These are phyloP conservation scores for Talaromyces sp. DNA, from an alignment of 2,329 filamentous ascomycete genomes.

Conservation along the genomic window DNA sequence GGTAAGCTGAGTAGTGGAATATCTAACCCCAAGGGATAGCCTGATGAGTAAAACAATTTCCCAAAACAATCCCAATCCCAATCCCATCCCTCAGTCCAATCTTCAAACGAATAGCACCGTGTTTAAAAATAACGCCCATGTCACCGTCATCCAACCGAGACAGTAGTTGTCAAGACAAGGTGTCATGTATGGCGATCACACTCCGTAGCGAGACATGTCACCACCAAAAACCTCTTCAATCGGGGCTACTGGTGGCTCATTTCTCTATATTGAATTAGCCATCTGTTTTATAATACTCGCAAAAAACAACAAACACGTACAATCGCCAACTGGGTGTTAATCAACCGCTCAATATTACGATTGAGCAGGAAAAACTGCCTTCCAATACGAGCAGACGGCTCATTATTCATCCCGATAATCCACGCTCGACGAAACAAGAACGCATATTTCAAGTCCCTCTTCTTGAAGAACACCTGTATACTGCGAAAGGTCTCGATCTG, in stretches of 20 bases:
- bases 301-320: background rate
- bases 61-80: background rate
- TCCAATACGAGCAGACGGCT: background rate
- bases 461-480: background rate
- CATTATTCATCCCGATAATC: background rate
- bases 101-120: background rate
- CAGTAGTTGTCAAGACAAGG: background rate
- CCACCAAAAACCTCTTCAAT: constrained; percentile 1
- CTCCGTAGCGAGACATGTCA: background rate
- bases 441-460: background rate
- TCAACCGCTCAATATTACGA: constrained; percentile 5
- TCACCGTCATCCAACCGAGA: background rate
- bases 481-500: background rate
- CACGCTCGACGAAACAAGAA: background rate
- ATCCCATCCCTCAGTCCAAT: background rate
- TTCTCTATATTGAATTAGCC: background rate
- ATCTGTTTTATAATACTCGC: background rate
- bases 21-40: background rate
- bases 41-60: background rate
- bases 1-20: background rate
- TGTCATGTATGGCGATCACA: background rate
- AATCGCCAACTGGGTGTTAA: background rate
- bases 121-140: background rate
- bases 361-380: background rate
- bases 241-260: background rate